phyloP scores from a whole-genome alignment of 495 filamentous ascomycete genomes.

The Aspergillus sclerotiicarbonarius region DNA sequence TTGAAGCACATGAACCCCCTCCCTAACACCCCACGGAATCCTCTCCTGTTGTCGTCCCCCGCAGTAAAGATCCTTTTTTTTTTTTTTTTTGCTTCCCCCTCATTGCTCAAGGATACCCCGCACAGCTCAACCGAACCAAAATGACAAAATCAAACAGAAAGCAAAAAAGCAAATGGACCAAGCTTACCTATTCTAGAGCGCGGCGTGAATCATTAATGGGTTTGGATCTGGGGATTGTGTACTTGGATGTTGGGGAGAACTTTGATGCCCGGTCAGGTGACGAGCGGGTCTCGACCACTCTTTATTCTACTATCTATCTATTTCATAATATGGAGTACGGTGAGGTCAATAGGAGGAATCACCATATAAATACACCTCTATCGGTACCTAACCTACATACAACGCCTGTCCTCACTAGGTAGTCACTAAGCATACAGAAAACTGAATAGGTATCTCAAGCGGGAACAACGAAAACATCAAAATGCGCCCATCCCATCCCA shows the following conservation, averaged over 20 bases:
- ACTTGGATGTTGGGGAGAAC: neutral
- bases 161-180: neutral
- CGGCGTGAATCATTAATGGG: neutral
- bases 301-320: neutral
- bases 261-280: conserved; percentile 8
- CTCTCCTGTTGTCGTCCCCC: too few species aligned
- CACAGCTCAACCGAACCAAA: neutral
- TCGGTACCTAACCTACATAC: neutral
- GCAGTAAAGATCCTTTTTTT: too few species aligned
- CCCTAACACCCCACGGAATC: too few species aligned
- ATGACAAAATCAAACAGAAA: neutral
- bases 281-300: neutral
- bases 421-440: neutral
- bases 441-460: conserved; percentile 18
- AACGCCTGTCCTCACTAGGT: neutral
- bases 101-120: too few species aligned
- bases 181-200: neutral
- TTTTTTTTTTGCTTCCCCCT: too few species aligned
- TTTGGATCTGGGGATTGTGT: neutral
- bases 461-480: neutral
- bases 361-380: conserved; percentile 1
- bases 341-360: too few species aligned
- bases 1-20: too few species aligned
- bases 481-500: neutral
- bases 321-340: neutral